Conservation (phyloP, 495 filamentous ascomycete species). For the Hypoxylon perforatum region DNA sequence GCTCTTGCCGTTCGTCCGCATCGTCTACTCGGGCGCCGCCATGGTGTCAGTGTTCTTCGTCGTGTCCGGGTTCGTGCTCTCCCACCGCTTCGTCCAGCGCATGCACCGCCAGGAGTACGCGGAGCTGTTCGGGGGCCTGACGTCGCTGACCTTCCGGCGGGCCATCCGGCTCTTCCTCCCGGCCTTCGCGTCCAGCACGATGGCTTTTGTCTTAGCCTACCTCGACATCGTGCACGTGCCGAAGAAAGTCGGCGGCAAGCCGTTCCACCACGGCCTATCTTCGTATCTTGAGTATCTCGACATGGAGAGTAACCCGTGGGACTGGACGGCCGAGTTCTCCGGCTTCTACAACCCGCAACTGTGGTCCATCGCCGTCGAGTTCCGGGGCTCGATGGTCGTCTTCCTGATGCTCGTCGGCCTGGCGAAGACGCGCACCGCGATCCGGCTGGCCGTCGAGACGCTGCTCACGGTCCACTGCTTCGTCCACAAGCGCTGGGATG, state of each 20-base stretch:
- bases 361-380: constrained; percentile 65
- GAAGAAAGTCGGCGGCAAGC: constrained; percentile 39
- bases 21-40: constrained; percentile 70
- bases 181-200: constrained; percentile 61
- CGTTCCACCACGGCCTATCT: constrained; percentile 48
- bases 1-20: constrained; percentile 70
- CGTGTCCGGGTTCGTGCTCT: constrained; percentile 72
- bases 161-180: constrained; percentile 71
- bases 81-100: constrained; percentile 63
- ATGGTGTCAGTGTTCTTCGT: constrained; percentile 78
- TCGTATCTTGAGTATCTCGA: constrained; percentile 50
- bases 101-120: constrained; percentile 47
- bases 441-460: constrained; percentile 48
- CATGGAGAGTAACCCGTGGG: constrained; percentile 49
- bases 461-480: constrained; percentile 49
- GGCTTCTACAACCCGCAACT: constrained; percentile 56
- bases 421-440: constrained; percentile 46
- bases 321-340: constrained; percentile 38
- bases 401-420: constrained; percentile 54
- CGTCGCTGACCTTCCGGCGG: constrained; percentile 71
- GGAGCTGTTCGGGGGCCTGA: constrained; percentile 50
- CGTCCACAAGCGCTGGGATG: constrained; percentile 55
- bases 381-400: constrained; percentile 59
- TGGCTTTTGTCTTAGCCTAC: constrained; percentile 66
- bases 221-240: constrained; percentile 58